phyloP scores from a whole-genome alignment of 495 filamentous ascomycete species.

The Staphylotrichum longicolle region DNA sequence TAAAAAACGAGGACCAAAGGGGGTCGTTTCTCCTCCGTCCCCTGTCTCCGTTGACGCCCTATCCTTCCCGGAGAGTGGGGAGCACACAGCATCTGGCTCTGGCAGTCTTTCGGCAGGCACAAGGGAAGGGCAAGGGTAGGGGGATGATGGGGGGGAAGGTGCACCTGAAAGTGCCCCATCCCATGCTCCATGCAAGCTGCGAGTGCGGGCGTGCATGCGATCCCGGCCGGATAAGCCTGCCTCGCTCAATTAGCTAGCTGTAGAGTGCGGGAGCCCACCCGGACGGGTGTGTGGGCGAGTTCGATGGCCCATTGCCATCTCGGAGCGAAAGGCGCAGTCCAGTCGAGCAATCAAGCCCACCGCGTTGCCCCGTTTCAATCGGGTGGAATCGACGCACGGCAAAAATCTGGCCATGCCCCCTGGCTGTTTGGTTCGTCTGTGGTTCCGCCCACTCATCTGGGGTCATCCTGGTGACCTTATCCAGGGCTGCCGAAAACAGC shows the following conservation, averaged over 20 bases:
- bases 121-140: not conserved
- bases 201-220: conserved; percentile 16
- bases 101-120: conserved; percentile 9
- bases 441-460: conserved; percentile 2
- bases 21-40: not conserved
- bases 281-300: not conserved
- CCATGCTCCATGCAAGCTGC: conserved; percentile 7
- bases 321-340: not conserved
- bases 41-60: conserved; percentile 1
- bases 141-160: not conserved
- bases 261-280: conserved; percentile 7
- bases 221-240: conserved; percentile 9
- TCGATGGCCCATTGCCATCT: not conserved
- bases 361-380: conserved; percentile 5
- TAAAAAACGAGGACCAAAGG: not conserved
- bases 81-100: not conserved
- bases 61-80: conserved; percentile 14
- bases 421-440: conserved; percentile 1
- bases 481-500: conserved; percentile 13
- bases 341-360: not conserved
- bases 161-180: not conserved
- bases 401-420: not conserved
- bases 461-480: conserved; percentile 7
- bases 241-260: not conserved
- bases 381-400: conserved; percentile 10